Percentiles rank a stretch among this genome's conserved stretches.
Conservation (phyloP, 2,329 filamentous ascomycete genomes). For the Sordariomycetes sp. region DNA sequence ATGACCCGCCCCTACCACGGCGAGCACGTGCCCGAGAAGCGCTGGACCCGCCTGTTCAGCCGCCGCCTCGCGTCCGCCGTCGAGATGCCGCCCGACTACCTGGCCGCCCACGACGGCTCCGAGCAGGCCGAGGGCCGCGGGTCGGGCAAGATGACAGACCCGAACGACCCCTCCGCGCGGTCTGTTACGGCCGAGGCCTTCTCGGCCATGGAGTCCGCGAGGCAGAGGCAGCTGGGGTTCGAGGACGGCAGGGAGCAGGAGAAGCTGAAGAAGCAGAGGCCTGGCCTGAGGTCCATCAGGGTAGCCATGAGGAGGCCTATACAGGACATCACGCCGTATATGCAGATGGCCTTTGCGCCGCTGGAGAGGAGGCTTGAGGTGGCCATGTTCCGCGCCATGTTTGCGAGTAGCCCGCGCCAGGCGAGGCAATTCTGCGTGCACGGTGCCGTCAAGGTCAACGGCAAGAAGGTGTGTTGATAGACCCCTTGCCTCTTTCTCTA, state of each 20-base stretch:
- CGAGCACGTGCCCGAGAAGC: conserved; percentile 83
- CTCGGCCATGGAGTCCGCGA: conserved; percentile 9
- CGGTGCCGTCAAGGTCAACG: conserved; percentile 90
- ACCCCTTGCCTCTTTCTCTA: not conserved
- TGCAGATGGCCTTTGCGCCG: conserved; percentile 92
- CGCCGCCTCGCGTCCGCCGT: conserved; percentile 72
- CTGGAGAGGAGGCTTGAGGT: conserved; percentile 85
- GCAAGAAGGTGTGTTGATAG: conserved; percentile 61
- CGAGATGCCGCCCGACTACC: conserved; percentile 70
- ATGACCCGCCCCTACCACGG: conserved; percentile 81
- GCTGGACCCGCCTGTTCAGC: conserved; percentile 91
- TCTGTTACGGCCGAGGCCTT: conserved; percentile 13
- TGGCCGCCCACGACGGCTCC: conserved; percentile 73
- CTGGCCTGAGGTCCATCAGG: conserved; percentile 18
- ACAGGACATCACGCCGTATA: conserved; percentile 63
- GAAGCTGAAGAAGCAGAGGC: conserved; percentile 5
- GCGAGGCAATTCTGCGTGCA: conserved; percentile 92
- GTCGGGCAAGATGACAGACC: conserved; percentile 45
- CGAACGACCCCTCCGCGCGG: conserved; percentile 7
- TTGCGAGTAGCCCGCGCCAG: conserved; percentile 86
- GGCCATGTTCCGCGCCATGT: conserved; percentile 87
- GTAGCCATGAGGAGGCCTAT: conserved; percentile 20
- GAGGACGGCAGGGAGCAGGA: conserved; percentile 5
- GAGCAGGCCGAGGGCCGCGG: conserved; percentile 77
- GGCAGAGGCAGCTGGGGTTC: conserved; percentile 2